phyloP scores from a whole-genome alignment of 108 stramenopile genomes.

The Schizochytrium sp. region DNA sequence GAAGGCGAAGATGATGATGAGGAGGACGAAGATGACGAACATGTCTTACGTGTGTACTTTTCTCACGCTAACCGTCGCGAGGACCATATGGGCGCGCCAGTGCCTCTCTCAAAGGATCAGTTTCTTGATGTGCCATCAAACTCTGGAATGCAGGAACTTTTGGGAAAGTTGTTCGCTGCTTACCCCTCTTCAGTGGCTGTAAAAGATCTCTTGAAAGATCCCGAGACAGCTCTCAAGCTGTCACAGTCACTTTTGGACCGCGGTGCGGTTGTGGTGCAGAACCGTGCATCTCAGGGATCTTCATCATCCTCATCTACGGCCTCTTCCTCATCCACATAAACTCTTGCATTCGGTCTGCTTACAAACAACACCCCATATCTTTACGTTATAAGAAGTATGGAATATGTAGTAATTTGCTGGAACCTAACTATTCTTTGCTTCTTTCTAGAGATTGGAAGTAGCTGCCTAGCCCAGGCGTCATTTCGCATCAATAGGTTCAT shows the following conservation, averaged over 20 bases:
- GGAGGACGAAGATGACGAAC: neutral
- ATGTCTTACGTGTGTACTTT: neutral
- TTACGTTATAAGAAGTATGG: no score
- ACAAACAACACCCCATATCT: neutral
- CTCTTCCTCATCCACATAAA: neutral
- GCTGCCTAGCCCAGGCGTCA: no score
- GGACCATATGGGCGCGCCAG: conserved; percentile 35
- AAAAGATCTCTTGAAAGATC: neutral
- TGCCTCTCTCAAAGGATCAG: neutral
- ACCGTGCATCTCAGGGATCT: neutral
- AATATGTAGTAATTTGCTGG: no score
- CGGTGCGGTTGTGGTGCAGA: neutral
- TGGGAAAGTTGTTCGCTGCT: neutral
- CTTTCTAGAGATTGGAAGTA: no score
- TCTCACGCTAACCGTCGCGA: conserved; percentile 1
- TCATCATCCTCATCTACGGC: neutral
- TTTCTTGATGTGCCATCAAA: neutral
- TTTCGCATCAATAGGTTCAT: no score
- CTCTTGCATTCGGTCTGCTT: neutral
- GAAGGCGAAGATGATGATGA: conserved; percentile 62
- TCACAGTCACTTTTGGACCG: conserved; percentile 6
- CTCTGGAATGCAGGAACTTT: conserved; percentile 20
- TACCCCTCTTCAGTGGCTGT: neutral
- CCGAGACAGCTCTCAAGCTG: neutral
- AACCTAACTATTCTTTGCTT: no score